A percentile compares a stretch with the other conserved stretches of the same genome.
These are phyloP conservation scores for Fusarium equiseti DNA, from an alignment of 2,329 filamentous ascomycete genomes.

Conservation along the genomic window DNA sequence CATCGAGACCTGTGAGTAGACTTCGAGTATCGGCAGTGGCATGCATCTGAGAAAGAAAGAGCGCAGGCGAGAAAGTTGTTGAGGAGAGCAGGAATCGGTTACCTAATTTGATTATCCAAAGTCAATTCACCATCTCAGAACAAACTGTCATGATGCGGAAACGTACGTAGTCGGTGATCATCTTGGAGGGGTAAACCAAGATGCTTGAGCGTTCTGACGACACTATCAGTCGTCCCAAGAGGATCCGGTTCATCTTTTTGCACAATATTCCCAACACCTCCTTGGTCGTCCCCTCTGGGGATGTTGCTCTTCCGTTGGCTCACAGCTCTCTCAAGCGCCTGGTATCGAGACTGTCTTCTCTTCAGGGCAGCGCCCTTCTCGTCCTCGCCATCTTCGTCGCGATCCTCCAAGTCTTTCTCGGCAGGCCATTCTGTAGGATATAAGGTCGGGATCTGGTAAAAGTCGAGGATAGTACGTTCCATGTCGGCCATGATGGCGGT, in stretches of 20 bases:
- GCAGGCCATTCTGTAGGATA: constrained; percentile 89
- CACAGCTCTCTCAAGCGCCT: constrained; percentile 81
- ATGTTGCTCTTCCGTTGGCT: constrained; percentile 75
- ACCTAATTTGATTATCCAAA: constrained; percentile 59
- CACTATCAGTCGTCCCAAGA: constrained; percentile 87
- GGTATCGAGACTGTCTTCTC: constrained; percentile 82
- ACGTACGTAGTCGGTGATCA: constrained; percentile 79
- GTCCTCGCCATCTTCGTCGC: constrained; percentile 69
- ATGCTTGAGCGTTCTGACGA: constrained; percentile 82
- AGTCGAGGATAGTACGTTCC: constrained; percentile 82
- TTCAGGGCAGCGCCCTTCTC: constrained; percentile 62
- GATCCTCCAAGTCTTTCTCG: constrained; percentile 78
- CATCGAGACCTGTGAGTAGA: constrained; percentile 84
- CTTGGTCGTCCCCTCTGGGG: constrained; percentile 73
- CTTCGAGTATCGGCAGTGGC: constrained; percentile 85
- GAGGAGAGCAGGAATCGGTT: constrained; percentile 96
- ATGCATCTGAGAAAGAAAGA: constrained; percentile 94
- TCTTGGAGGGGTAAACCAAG: constrained; percentile 86
- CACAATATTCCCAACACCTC: constrained; percentile 80
- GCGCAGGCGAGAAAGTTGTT: constrained; percentile 90
- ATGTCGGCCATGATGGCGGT: constrained; percentile 71
- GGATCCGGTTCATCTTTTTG: constrained; percentile 95
- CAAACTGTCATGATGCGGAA: constrained; percentile 11
- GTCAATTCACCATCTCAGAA: constrained; percentile 35
- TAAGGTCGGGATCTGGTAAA: constrained; percentile 85